Base-by-base conservation (phyloP, 495 filamentous ascomycete genomes). In the Apiosordaria backusii region DNA sequence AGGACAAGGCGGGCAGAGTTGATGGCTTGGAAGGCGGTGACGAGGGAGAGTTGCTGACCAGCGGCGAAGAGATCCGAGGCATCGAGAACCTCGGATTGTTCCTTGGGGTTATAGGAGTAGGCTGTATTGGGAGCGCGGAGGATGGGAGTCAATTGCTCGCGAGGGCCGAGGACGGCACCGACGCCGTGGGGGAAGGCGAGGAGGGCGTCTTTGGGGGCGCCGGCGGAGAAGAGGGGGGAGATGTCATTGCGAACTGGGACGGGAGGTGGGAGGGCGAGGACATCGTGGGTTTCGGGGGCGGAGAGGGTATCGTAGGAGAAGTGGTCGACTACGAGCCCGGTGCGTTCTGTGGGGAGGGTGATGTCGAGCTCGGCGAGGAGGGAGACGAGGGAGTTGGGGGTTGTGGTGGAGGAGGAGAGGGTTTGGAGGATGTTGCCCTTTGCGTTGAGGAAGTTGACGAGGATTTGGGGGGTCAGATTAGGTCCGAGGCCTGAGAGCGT, bases 31-130 rank as follows among this genome's bases (percentile, higher is more conserved):
- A 97, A 79, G 22, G 90, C 84, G 18, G 92, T 90, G 13, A 96
- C 87, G 16, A 98, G 82, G 57, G 87, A 84, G 64, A 99, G 80
- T 81, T 98, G 95, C 65, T 82, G 78, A 57, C 95, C 96, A 63
- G 87, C 88, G 25, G 88, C 91, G 78, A 92, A 93, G 63, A 92
- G 89, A 63, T 96, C 93, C 9, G 35, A 7, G 10, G 0, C 35
- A 57, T 85, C 83, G 24, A 90, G 80, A 16, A 79, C 76, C 55
- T 89, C 87, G 35, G 80, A 74, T 67, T 96, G 92, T 65, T 97
- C 92, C 83, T 96, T 95, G 35, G 92, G 90, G 78, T 96, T 96
- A 82, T 97, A 97, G 72, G 85, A 89, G 80, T 99, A 99, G 70
- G 93, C 89, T 35, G 92, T 96, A 68, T 80, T 78, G 27, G 90